phyloP scores from a whole-genome alignment of 805 yeast species.

The Candida boidinii region DNA sequence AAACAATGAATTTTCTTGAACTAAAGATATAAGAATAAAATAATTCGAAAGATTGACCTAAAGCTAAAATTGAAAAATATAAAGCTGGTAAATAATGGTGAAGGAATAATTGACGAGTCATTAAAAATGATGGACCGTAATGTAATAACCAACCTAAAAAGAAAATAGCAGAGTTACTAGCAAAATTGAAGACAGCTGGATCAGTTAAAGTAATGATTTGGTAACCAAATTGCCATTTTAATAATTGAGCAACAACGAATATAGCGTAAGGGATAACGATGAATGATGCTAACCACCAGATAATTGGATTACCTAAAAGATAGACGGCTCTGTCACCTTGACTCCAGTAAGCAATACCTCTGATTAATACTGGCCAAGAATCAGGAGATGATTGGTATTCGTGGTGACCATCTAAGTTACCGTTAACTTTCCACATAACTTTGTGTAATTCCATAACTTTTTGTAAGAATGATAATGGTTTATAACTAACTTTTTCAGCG shows the following conservation, averaged over 20 bases:
- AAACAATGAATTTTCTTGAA: conserved; percentile 35
- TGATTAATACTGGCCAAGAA: conserved; percentile 64
- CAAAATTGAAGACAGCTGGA: conserved; percentile 49
- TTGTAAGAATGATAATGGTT: conserved; percentile 40
- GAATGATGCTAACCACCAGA: conserved; percentile 67
- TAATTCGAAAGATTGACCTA: conserved; percentile 25
- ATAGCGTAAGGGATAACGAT: conserved; percentile 41
- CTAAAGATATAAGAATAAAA: conserved; percentile 19
- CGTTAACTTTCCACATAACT: conserved; percentile 73
- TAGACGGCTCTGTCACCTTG: conserved; percentile 47
- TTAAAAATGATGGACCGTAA: conserved; percentile 67
- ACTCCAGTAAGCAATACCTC: conserved; percentile 84
- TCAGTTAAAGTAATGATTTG: conserved; percentile 25
- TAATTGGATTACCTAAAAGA: conserved; percentile 68
- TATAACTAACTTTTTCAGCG: conserved; percentile 45
- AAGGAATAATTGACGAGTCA: conserved; percentile 89
- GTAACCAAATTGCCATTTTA: conserved; percentile 57
- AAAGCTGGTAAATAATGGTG: conserved; percentile 93
- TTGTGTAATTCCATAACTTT: conserved; percentile 60
- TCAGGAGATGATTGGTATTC: conserved; percentile 63
- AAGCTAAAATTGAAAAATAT: conserved; percentile 49
- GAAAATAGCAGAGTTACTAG: conserved; percentile 53
- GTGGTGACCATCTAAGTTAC: conserved; percentile 61
- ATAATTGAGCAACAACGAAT: conserved; percentile 35
- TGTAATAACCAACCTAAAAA: conserved; percentile 66